Percentiles rank a stretch among this genome's conserved stretches.
phyloP scores from a whole-genome alignment of 305 asterid genomes.

The Plantago coronopus region DNA sequence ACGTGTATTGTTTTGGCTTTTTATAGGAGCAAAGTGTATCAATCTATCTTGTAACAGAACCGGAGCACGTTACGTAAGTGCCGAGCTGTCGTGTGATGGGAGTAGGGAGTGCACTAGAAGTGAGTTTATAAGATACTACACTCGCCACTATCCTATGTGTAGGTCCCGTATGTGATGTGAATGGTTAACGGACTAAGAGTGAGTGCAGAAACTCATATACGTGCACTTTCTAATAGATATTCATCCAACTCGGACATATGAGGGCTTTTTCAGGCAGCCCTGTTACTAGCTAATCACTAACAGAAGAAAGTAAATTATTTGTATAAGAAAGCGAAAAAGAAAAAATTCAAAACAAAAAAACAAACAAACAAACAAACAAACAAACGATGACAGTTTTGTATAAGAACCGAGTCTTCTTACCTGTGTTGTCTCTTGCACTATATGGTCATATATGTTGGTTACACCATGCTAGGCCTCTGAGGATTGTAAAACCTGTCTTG shows the following conservation, averaged over 20 bases:
- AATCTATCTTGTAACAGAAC: not conserved
- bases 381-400: too few species aligned
- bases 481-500: slow-evolving; percentile 89
- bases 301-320: not conserved
- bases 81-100: not conserved
- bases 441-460: not conserved
- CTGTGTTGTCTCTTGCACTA: slow-evolving; percentile 1
- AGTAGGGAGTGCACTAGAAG: too few species aligned
- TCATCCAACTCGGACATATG: not conserved
- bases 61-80: not conserved
- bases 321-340: too few species aligned
- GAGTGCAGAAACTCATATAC: too few species aligned
- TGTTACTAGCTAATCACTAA: too few species aligned
- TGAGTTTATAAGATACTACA: too few species aligned
- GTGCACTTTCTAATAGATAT: not conserved
- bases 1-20: not conserved
- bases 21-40: not conserved
- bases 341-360: not conserved
- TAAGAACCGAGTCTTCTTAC: not conserved
- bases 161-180: too few species aligned
- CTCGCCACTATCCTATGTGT: too few species aligned
- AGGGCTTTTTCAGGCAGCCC: not conserved
- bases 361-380: not conserved
- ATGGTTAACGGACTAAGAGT: too few species aligned
- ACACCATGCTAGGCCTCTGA: slow-evolving; percentile 78